Conservation (phyloP, 2,329 filamentous ascomycete species). For the Paecilomyces dactylethromorphus region DNA sequence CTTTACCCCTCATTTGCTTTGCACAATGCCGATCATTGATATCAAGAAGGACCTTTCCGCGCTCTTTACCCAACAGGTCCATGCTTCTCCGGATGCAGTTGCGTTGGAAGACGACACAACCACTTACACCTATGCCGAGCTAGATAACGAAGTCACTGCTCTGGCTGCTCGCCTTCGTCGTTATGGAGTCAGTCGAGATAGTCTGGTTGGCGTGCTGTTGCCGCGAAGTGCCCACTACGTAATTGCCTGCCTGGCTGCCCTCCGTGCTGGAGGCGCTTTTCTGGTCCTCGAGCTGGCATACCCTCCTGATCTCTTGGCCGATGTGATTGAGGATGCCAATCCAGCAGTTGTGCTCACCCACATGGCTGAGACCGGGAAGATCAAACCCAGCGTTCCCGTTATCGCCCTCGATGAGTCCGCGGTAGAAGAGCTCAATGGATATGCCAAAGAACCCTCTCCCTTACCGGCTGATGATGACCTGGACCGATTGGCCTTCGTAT, state of each 20-base stretch:
- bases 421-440: constrained; percentile 19
- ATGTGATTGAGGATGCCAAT: constrained; percentile 69
- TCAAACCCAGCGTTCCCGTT: constrained; percentile 55
- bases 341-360: constrained; percentile 67
- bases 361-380: constrained; percentile 56
- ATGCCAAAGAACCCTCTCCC: constrained; percentile 41
- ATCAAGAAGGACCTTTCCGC: constrained; percentile 65
- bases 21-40: constrained; percentile 60
- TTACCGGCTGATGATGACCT: constrained; percentile 61
- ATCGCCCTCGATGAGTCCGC: constrained; percentile 55
- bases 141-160: constrained; percentile 60
- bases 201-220: constrained; percentile 68
- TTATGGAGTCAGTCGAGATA: constrained; percentile 65
- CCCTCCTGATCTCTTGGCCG: constrained; percentile 64
- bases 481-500: constrained; percentile 71
- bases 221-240: constrained; percentile 73
- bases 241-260: constrained; percentile 69
- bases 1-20: not conserved
- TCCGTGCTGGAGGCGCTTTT: constrained; percentile 73
- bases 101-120: constrained; percentile 65
- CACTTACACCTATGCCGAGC: constrained; percentile 65
- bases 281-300: constrained; percentile 75
- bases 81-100: constrained; percentile 60
- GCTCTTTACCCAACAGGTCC: constrained; percentile 63
- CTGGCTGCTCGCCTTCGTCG: constrained; percentile 59